These are phyloP conservation scores for Marasmius fiardii DNA, from an alignment of 1,284 basidiomycete genomes.

Conservation along the genomic window DNA sequence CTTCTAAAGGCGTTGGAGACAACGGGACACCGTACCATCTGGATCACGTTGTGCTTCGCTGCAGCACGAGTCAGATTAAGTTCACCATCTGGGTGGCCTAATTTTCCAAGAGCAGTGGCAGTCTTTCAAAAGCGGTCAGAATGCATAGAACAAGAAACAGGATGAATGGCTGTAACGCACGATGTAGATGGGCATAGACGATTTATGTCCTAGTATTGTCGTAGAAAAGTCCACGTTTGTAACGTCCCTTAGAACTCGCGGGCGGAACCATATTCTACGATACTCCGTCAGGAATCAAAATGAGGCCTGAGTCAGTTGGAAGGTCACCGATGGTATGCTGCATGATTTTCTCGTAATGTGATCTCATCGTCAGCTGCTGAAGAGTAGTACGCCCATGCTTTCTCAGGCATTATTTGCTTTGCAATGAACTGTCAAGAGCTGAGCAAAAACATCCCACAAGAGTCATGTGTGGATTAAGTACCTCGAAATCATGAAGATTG, in stretches of 20 bases:
- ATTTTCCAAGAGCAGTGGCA: conserved; percentile 82
- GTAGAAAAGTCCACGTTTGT: conserved; percentile 80
- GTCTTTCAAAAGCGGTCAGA: conserved; percentile 37
- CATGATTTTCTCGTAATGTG: conserved; percentile 84
- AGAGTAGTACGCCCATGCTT: conserved; percentile 89
- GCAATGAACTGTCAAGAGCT: conserved; percentile 58
- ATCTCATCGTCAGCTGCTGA: conserved; percentile 89
- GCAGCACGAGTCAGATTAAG: conserved; percentile 84
- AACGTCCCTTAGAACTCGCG: conserved; percentile 84
- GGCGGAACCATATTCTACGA: conserved; percentile 89
- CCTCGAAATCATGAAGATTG: conserved; percentile 91
- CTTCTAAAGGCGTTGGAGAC: conserved; percentile 1
- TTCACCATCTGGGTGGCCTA: conserved; percentile 93
- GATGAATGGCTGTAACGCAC: conserved; percentile 30
- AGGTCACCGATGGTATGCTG: conserved; percentile 76
- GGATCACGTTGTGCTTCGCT: conserved; percentile 76
- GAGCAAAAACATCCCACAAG: not conserved
- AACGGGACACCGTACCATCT: conserved; percentile 63
- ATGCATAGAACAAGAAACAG: not conserved
- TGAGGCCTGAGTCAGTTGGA: not conserved
- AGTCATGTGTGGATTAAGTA: conserved; percentile 21
- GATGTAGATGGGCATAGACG: conserved; percentile 80
- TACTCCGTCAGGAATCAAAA: not conserved
- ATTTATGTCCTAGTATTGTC: conserved; percentile 70
- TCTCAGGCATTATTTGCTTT: conserved; percentile 67